phyloP scores from a whole-genome alignment of 768 basidiomycete species.

The Lanmaoa rubissima region DNA sequence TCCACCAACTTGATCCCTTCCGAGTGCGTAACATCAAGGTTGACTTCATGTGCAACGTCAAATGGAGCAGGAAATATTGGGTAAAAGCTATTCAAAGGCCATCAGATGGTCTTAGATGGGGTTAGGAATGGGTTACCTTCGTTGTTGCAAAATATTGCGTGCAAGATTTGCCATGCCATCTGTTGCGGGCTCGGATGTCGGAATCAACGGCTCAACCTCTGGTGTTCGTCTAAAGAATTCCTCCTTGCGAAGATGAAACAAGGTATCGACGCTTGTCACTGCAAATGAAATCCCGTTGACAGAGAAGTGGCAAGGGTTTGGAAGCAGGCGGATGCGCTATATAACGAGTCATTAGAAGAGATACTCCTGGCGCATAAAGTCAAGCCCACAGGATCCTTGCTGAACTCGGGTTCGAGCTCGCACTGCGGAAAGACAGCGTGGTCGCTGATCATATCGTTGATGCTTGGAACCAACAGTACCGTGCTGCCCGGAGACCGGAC shows the following conservation, averaged over 20 bases:
- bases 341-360: neutral
- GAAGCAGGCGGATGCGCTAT: conserved; percentile 75
- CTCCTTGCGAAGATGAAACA: conserved; percentile 88
- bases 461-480: conserved; percentile 77
- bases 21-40: conserved; percentile 85
- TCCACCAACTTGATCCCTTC: conserved; percentile 46
- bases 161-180: conserved; percentile 81
- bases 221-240: conserved; percentile 69
- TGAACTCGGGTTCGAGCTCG: conserved; percentile 47
- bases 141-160: conserved; percentile 80
- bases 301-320: conserved; percentile 86
- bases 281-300: conserved; percentile 82
- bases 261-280: conserved; percentile 77
- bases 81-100: conserved; percentile 67
- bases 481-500: conserved; percentile 63
- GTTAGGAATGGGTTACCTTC: conserved; percentile 52
- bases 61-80: conserved; percentile 87
- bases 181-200: conserved; percentile 44
- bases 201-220: conserved; percentile 51
- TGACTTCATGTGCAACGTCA: conserved; percentile 75
- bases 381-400: conserved; percentile 50
- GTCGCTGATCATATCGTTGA: conserved; percentile 74
- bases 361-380: neutral
- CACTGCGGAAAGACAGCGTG: conserved; percentile 87
- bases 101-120: neutral